Base-by-base conservation (phyloP, 768 basidiomycete genomes). In the Gelatoporia subvermispora region DNA sequence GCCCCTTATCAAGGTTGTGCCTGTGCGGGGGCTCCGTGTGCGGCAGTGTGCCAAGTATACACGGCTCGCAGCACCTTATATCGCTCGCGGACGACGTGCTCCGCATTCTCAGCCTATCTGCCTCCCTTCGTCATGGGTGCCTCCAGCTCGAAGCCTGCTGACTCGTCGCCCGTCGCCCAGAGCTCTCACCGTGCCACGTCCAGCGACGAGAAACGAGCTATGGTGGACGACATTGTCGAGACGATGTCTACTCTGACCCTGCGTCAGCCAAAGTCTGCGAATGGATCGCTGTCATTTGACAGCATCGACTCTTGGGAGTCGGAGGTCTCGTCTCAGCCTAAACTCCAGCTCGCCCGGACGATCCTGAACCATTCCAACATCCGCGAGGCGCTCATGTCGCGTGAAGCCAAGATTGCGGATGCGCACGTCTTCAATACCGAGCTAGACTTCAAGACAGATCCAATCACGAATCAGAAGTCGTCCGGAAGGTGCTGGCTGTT, bases 401-500 rank as follows among this genome's bases (percentile, higher is more conserved):
- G 90, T 41, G 61, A 75, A 7, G 78, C 86, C 1, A 62, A 64
- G 51, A 73, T 90, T 48, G 70, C 76, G 2, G 84, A 88, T 61
- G 68, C 74, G 39, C 87, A 90, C 64, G 75, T 94, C 45, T 96
- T 94, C 75, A 94, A 93, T 65, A 75, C 81, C 56, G 72, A 81
- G 52, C 61, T 96, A 18, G 85, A 84, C 47, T 85, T 86, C 69
- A 87, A 88, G 73, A 83, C 91, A 1, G 79, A 76, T 2, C 92
- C 92, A 9, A 72, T 93, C 54, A 93, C 91, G 11, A 79, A 86
- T 67, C 93, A 95, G 78, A 87, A 83, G 70, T 82, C 76, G 62
- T 88, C 85, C 49, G 94, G 94, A 1, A 74, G 94, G 41, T 98
- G 94, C 72, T 98, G 95, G 94, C 74, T 96, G 8, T 97, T 97